Evolutionary conservation across 208 protist genomes (phyloP), one percentile per base, ranked within the genome.

Genomic region (Trypanosoma mega): DNA sequence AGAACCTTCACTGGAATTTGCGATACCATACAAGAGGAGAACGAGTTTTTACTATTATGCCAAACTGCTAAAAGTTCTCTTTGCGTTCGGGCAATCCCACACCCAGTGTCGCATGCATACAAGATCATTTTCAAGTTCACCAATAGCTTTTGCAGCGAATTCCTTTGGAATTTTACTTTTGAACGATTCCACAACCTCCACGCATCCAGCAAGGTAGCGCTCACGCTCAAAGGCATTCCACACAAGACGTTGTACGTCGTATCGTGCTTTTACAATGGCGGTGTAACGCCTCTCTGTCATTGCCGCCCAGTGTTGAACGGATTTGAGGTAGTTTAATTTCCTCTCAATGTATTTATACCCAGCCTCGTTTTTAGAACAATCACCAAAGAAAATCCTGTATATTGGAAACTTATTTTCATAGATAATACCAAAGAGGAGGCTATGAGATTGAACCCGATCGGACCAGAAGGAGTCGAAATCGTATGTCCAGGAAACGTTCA

Each of bases 401-500:
- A 92, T 37, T 31, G 69, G 73, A 66, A 66, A 82, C 14, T 78
- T 37, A 29, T 83, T 54, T 33, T 58, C 39, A 73, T 96, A 96
- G 39, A 96, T 68, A 29, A 72, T 80, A 33, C 66, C 56, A 70
- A 76, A 92, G 26, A 93, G 73, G 57, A 76, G 75, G 31, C 80
- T 64, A 53, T 88, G 82, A n/a, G 80, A 87, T 51, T 74, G 64
- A 33, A 93, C 84, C 54, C 84, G 85, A 62, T 96, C 90, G 29
- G 68, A 63, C 90, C 90, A 96, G 76, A 92, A 96, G 16, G 86
- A 72, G 71, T 96, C 90, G 61, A 96, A 96, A 68, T 93, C 90
- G 37, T 83, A 83, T 44, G 80, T 85, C 89, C 89, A 96, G 72
- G 66, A 74, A 16, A 96, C 36, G 48, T 90, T 55, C 62, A 92